Evolutionary conservation across 202 grass and related monocot genomes (phyloP).

Genomic region (Digitaria exilis): DNA sequence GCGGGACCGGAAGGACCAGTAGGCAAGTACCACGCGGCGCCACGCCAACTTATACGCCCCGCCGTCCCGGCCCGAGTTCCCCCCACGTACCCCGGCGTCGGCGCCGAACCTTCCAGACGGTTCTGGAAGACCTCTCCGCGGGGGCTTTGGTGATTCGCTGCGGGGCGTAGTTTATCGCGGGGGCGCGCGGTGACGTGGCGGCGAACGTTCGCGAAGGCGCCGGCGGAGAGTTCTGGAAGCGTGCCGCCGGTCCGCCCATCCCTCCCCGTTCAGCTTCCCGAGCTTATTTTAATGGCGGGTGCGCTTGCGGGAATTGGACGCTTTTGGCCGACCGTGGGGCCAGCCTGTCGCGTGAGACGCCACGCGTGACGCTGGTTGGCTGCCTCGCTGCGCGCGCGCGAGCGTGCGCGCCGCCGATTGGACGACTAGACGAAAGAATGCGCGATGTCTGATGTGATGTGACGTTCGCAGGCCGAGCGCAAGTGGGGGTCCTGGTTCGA

Average conservation of each 20-base stretch:
- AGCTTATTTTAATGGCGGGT: conserved; percentile 27
- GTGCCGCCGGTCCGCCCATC: neutral
- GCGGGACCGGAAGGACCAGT: conserved; percentile 3
- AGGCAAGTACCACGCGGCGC: conserved; percentile 8
- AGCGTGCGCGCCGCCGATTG: neutral
- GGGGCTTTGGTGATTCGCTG: neutral
- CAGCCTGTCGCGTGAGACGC: neutral
- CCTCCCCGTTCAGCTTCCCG: neutral
- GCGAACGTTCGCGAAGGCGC: conserved; percentile 44
- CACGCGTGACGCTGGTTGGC: neutral
- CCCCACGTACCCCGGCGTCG: conserved; percentile 20
- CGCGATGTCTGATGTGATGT: neutral
- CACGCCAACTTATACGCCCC: conserved; percentile 33
- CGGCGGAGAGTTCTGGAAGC: conserved; percentile 50
- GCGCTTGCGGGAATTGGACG: too few relatives aligned
- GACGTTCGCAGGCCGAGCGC: neutral
- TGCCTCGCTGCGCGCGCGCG: neutral
- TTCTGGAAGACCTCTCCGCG: conserved; percentile 12
- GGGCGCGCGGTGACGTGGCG: conserved; percentile 37
- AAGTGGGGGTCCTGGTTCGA: too few relatives aligned
- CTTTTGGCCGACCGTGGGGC: conserved; percentile 10
- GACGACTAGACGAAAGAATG: neutral
- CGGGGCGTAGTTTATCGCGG: neutral
- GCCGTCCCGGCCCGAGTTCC: neutral
- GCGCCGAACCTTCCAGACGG: conserved; percentile 42